These are phyloP conservation scores for Diutina siamensis DNA, from an alignment of 1,139 yeast genomes.

Conservation along the genomic window DNA sequence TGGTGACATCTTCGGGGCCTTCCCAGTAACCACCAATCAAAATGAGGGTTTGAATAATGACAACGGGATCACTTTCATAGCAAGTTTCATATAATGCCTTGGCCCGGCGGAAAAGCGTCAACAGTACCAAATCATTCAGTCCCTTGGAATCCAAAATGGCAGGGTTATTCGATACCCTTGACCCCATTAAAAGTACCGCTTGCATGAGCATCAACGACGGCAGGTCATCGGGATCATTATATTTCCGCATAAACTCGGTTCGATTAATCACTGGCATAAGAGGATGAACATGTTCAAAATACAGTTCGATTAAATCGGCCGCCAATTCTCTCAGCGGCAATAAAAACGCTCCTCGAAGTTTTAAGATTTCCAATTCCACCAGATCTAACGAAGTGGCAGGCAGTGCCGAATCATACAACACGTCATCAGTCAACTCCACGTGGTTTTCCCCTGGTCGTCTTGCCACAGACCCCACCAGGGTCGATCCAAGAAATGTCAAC, in stretches of 20 bases:
- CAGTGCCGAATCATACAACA: conserved; percentile 25
- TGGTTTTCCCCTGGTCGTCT: conserved; percentile 36
- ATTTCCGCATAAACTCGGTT: conserved; percentile 45
- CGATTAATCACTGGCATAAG: conserved; percentile 62
- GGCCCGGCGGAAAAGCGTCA: conserved; percentile 66
- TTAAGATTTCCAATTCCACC: conserved; percentile 57
- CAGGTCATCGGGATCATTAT: conserved; percentile 47
- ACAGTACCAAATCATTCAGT: conserved; percentile 44
- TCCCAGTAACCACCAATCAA: conserved; percentile 67
- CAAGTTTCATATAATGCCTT: conserved; percentile 66
- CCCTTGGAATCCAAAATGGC: conserved; percentile 45
- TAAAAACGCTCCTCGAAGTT: conserved; percentile 60
- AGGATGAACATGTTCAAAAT: conserved; percentile 60
- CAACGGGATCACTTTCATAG: conserved; percentile 60
- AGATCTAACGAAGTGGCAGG: conserved; percentile 32
- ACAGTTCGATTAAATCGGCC: conserved; percentile 49
- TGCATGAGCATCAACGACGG: conserved; percentile 63
- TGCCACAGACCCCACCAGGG: conserved; percentile 14
- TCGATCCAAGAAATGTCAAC: not conserved
- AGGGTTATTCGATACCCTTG: conserved; percentile 50
- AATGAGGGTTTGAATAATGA: conserved; percentile 52
- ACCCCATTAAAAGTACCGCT: conserved; percentile 59
- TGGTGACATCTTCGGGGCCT: conserved; percentile 67
- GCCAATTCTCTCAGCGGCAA: conserved; percentile 54
- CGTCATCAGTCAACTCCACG: conserved; percentile 29